Percentiles rank a stretch among this genome's conserved stretches.
These are phyloP conservation scores for Colletotrichum salicis DNA, from an alignment of 2,329 filamentous ascomycete species.

Conservation along the genomic window DNA sequence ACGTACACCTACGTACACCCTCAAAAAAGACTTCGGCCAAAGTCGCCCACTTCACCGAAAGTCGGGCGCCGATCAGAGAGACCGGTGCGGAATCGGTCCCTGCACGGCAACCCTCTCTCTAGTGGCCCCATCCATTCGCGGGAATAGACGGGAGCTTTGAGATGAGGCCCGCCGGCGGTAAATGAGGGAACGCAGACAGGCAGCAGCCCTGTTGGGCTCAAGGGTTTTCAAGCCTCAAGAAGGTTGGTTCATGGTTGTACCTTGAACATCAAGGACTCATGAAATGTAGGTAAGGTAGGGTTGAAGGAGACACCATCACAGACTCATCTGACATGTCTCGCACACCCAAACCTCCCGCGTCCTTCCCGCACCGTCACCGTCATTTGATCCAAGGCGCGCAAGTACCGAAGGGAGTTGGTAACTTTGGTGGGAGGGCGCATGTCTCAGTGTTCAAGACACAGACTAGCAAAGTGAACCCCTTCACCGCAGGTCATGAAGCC, in stretches of 20 bases:
- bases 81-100: conserved; percentile 19
- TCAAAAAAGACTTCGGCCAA: neutral
- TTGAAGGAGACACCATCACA: conserved; percentile 1
- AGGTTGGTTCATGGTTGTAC: neutral
- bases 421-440: conserved; percentile 11
- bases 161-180: conserved; percentile 11
- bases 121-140: conserved; percentile 7
- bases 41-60: conserved; percentile 1
- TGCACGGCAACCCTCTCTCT: neutral
- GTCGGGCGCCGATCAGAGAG: neutral
- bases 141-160: conserved; percentile 30
- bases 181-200: neutral
- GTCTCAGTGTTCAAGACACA: conserved; percentile 30
- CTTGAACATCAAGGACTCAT: neutral
- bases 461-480: neutral
- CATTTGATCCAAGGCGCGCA: conserved; percentile 29
- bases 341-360: conserved; percentile 28
- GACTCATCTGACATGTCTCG: conserved; percentile 26
- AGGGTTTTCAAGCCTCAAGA: neutral
- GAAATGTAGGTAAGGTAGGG: neutral
- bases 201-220: neutral
- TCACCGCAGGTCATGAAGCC: conserved; percentile 34
- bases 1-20: too few relatives aligned
- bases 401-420: conserved; percentile 6
- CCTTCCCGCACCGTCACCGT: conserved; percentile 31